Evolutionary conservation across 306 rosid species (phyloP).

Genomic region (Pterocarpus santalinus): DNA sequence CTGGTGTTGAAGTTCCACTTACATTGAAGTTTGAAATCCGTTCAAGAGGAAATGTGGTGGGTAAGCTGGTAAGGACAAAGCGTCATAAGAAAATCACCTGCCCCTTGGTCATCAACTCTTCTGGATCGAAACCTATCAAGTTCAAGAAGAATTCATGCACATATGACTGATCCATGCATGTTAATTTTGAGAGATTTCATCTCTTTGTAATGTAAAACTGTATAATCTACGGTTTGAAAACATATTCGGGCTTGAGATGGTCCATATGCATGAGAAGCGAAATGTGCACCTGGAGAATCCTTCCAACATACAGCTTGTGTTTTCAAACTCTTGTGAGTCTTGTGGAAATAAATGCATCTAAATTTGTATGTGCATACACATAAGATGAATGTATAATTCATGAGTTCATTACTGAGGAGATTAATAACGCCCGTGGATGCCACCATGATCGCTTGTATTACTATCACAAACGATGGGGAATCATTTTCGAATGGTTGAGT

Average conservation of each 20-base stretch:
- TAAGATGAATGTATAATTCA: neutral
- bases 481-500: neutral
- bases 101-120: constrained; percentile 65
- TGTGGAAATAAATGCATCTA: constrained; percentile 49
- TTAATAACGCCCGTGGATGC: no score
- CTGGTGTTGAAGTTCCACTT: constrained; percentile 64
- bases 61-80: constrained; percentile 80
- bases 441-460: neutral
- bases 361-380: constrained; percentile 10
- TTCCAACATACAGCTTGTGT: neutral
- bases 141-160: constrained; percentile 77
- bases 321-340: constrained; percentile 26
- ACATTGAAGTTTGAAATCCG: constrained; percentile 65
- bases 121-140: constrained; percentile 69
- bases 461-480: neutral
- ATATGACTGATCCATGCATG: constrained; percentile 50
- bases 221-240: constrained; percentile 36
- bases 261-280: constrained; percentile 35
- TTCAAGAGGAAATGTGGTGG: constrained; percentile 82
- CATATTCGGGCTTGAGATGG: constrained; percentile 2
- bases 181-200: constrained; percentile 28
- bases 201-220: constrained; percentile 31
- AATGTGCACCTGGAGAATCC: constrained; percentile 15
- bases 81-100: constrained; percentile 74
- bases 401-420: constrained; percentile 2